A percentile compares a stretch with the other conserved stretches of the same genome.
Evolutionary conservation across 2,329 filamentous ascomycete genomes (phyloP).

Genomic region (Claviceps fusiformis): DNA sequence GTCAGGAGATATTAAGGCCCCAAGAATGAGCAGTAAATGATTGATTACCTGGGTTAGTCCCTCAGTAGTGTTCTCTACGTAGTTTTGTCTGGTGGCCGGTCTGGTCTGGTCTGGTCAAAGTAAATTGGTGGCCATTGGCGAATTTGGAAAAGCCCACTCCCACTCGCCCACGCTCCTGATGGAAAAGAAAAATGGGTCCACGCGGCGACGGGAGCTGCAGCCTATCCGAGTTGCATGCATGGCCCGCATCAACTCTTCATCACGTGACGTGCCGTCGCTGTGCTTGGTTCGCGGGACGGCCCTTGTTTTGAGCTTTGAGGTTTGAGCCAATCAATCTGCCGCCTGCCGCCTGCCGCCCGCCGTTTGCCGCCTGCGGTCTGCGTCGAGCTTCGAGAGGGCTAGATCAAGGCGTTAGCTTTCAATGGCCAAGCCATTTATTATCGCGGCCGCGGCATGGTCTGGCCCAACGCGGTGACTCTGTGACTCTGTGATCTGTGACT

Average conservation of each 20-base stretch:
- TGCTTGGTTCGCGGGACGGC: slow-evolving; percentile 26
- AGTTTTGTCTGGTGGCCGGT: too few relatives aligned
- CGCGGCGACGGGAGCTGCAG: slow-evolving; percentile 19
- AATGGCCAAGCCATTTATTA: too few relatives aligned
- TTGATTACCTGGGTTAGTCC: too few relatives aligned
- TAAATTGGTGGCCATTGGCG: neutral
- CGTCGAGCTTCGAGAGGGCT: neutral
- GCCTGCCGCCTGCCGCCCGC: neutral
- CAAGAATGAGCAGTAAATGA: too few relatives aligned
- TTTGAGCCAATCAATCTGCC: slow-evolving; percentile 12
- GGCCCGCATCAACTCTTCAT: slow-evolving; percentile 19
- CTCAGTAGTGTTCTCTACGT: too few relatives aligned
- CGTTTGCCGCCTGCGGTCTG: neutral
- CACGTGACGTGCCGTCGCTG: slow-evolving; percentile 20
- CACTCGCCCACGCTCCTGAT: neutral
- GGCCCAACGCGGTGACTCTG: neutral
- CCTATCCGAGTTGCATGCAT: slow-evolving; percentile 18
- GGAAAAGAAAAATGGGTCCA: slow-evolving; percentile 18
- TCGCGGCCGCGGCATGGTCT: neutral
- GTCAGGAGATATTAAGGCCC: too few relatives aligned
- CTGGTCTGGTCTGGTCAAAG: too few relatives aligned
- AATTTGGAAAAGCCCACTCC: neutral
- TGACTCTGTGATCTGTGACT: too few relatives aligned
- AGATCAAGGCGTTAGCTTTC: neutral
- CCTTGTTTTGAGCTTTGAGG: too few relatives aligned